A percentile compares a stretch with the other conserved stretches of the same genome.
Evolutionary conservation across 345 rosid genomes (phyloP).

Genomic region (Clarkia xantiana): DNA sequence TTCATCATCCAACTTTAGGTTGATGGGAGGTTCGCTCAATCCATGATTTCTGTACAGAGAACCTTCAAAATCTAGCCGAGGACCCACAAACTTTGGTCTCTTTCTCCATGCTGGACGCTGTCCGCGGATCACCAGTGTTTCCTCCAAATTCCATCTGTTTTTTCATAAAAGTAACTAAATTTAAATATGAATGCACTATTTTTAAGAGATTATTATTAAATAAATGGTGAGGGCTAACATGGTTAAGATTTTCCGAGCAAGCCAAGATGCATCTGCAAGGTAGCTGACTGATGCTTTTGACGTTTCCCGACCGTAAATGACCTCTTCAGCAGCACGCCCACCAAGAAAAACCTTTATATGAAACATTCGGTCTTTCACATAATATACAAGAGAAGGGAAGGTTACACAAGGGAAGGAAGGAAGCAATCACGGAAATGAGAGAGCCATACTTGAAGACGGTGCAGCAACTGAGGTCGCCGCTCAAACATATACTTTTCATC

Average conservation of each 20-base stretch:
- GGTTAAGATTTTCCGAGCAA: conserved; percentile 82
- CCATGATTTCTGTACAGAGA: conserved; percentile 68
- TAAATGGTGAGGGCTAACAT: conserved; percentile 25
- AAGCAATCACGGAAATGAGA: conserved; percentile 6
- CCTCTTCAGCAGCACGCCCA: conserved; percentile 95
- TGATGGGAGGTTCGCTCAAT: conserved; percentile 61
- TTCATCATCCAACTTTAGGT: conserved; percentile 78
- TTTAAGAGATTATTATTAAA: background rate
- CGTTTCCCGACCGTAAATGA: conserved; percentile 76
- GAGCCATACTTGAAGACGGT: conserved; percentile 70
- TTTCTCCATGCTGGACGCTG: conserved; percentile 90
- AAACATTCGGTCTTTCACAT: background rate
- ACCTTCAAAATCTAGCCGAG: conserved; percentile 86
- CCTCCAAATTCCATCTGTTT: conserved; percentile 89
- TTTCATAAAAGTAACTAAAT: background rate
- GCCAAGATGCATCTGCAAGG: conserved; percentile 94
- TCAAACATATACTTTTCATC: conserved; percentile 86
- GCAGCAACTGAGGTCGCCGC: conserved; percentile 75
- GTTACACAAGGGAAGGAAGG: background rate
- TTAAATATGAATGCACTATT: background rate
- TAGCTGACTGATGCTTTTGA: conserved; percentile 71
- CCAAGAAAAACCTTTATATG: conserved; percentile 60
- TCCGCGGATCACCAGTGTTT: conserved; percentile 84
- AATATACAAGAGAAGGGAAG: background rate
- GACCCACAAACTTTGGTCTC: conserved; percentile 61